phyloP scores from a whole-genome alignment of 495 filamentous ascomycete genomes.

The Clohesyomyces aquaticus region DNA sequence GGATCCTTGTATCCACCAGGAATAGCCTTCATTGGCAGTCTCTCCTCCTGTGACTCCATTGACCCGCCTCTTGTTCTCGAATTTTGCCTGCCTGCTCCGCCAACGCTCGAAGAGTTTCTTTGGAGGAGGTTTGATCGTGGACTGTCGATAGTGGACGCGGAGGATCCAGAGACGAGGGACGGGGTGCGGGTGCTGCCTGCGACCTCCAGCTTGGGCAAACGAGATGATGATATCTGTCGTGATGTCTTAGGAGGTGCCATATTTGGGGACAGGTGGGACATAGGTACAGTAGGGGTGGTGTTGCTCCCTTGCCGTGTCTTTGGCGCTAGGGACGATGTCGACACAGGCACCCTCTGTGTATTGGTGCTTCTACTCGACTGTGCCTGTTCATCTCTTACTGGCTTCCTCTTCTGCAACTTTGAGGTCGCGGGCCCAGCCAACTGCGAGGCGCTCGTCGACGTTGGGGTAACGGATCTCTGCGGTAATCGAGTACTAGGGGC shows the following conservation, averaged over 20 bases:
- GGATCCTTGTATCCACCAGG: constrained; percentile 34
- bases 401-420: constrained; percentile 38
- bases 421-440: constrained; percentile 28
- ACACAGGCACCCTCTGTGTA: constrained; percentile 21
- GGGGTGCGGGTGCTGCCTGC: constrained; percentile 42
- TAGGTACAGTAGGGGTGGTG: constrained; percentile 24
- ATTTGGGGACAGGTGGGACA: constrained; percentile 6
- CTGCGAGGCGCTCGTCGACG: constrained; percentile 22
- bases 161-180: constrained; percentile 49
- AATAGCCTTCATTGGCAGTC: constrained; percentile 28
- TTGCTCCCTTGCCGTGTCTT: constrained; percentile 27
- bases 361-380: constrained; percentile 12
- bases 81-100: constrained; percentile 24
- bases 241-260: constrained; percentile 19
- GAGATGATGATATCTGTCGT: constrained; percentile 31
- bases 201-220: constrained; percentile 37
- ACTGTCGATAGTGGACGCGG: constrained; percentile 47
- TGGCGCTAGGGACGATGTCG: constrained; percentile 18
- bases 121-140: constrained; percentile 44
- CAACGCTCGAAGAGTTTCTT: constrained; percentile 45
- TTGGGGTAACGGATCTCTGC: constrained; percentile 35
- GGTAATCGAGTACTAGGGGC: constrained; percentile 37
- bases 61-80: constrained; percentile 29
- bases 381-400: constrained; percentile 34
- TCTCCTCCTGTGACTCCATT: constrained; percentile 36